phyloP scores from a whole-genome alignment of 169 alveolate species.

The Babesia bovis region DNA sequence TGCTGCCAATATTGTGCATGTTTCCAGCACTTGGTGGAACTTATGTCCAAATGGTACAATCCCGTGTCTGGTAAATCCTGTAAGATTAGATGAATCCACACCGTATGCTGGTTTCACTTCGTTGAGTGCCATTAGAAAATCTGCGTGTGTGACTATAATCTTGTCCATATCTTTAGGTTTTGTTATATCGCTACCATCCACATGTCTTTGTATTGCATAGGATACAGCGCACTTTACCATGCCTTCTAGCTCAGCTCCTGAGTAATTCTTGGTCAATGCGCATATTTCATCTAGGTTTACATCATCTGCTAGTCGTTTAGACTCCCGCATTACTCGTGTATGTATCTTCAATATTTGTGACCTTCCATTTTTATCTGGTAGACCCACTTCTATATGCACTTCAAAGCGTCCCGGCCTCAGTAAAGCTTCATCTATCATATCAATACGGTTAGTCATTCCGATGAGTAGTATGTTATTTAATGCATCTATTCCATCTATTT shows the following conservation, averaged over 20 bases:
- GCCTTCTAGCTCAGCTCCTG: conserved; percentile 99
- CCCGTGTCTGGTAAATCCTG: conserved; percentile 85
- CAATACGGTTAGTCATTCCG: conserved; percentile 99
- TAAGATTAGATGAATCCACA: conserved; percentile 71
- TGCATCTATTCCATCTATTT: conserved; percentile 99
- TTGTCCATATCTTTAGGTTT: conserved; percentile 81
- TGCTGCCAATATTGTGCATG: conserved; percentile 76
- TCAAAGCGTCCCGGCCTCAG: conserved; percentile 99
- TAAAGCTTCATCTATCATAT: conserved; percentile 98
- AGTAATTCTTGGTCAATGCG: conserved; percentile 92
- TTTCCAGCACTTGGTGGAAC: conserved; percentile 81
- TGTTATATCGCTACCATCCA: conserved; percentile 78
- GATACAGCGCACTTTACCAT: conserved; percentile 93
- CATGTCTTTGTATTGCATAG: conserved; percentile 91
- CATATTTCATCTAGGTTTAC: conserved; percentile 92
- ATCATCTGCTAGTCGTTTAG: conserved; percentile 78
- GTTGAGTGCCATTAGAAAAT: conserved; percentile 90
- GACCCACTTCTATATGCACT: conserved; percentile 96
- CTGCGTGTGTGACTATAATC: conserved; percentile 81
- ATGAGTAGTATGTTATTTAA: conserved; percentile 94
- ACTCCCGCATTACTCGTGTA: conserved; percentile 91
- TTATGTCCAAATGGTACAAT: conserved; percentile 88
- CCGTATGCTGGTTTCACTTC: conserved; percentile 98
- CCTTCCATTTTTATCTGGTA: conserved; percentile 98
- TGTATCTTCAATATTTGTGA: conserved; percentile 96